Base-by-base conservation (phyloP, 2,329 filamentous ascomycete species). In the Colletotrichum echinochloae region DNA sequence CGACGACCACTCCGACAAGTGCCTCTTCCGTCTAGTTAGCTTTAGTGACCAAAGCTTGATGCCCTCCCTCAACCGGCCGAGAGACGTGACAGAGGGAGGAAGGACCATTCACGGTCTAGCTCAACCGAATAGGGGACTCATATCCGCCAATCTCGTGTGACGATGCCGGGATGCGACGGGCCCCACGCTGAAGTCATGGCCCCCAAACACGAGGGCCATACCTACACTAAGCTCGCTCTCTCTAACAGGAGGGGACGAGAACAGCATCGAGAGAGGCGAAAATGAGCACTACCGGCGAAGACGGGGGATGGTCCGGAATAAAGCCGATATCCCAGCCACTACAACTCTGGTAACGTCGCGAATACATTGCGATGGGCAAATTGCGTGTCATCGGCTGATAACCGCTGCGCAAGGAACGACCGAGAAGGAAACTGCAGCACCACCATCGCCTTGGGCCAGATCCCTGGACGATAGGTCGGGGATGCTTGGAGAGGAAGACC, bases 401-500 rank as follows among this genome's bases (percentile, higher is more conserved):
- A 48, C 37, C 56, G 28, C 28, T 60, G 33, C 46, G 18, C 37
- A 30, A 64, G 49, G 37, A 41, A 54, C 46, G 60, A 70, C 28
- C 52, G 59, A 63, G 48, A 68, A 70, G 49, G 52, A 71, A 60
- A 57, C 54, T 39, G 41, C 20, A 49, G 54, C 54, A 60, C 54
- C 54, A 56, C 54, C 60, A 56, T 48, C 60, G 64, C 65, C 54
- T 70, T 26, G 69, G 28, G 16, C 20, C 60, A 65, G 37, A 65
- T 71, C 65, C 69, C 44, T 64, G 65, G 23, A 65, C 39, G 28
- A 60, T 48, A 61, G 65, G 70, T 61, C 69, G 52, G 72, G 61
- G 67, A 59, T 72, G 52, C 61, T 72, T 60, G n/a, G 52, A 63
- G 37, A 64, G 72, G 72, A 65, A 70, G 70, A 51, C 72, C 72